These are phyloP conservation scores for Gamsiella multidivaricata DNA, from an alignment of 192 early-diverging fungal genomes.

Conservation along the genomic window DNA sequence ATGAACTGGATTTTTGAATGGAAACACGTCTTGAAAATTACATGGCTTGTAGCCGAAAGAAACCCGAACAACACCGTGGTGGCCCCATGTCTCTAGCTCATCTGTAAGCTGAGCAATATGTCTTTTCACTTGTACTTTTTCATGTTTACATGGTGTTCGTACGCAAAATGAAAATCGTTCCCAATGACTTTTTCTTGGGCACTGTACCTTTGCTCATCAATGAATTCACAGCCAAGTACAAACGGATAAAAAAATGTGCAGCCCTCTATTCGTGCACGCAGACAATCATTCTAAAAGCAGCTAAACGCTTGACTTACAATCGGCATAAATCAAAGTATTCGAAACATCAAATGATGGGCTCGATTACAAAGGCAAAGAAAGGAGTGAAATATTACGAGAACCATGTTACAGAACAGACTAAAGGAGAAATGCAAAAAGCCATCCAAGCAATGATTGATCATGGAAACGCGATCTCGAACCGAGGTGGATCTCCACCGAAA, in stretches of 20 bases:
- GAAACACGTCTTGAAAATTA: background rate
- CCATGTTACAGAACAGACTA: background rate
- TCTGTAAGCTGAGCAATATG: background rate
- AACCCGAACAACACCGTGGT: background rate
- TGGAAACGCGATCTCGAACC: constrained; percentile 16
- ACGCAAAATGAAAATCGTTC: background rate
- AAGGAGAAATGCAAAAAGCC: background rate
- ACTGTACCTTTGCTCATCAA: too few relatives aligned
- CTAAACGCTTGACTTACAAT: too few relatives aligned
- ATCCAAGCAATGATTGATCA: too few relatives aligned
- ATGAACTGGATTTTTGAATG: background rate
- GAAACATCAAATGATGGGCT: too few relatives aligned
- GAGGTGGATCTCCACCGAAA: constrained; percentile 2
- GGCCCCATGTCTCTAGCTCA: background rate
- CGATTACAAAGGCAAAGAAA: too few relatives aligned
- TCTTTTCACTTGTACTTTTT: background rate
- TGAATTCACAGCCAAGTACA: too few relatives aligned
- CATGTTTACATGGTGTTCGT: background rate
- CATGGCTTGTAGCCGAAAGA: background rate
- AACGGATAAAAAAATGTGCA: too few relatives aligned
- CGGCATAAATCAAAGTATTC: too few relatives aligned
- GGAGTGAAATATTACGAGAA: background rate
- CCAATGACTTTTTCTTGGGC: background rate
- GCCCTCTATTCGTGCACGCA: too few relatives aligned
- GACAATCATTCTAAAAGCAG: too few relatives aligned